Conservation (phyloP, 495 filamentous ascomycete species). For the Terfezia boudieri region DNA sequence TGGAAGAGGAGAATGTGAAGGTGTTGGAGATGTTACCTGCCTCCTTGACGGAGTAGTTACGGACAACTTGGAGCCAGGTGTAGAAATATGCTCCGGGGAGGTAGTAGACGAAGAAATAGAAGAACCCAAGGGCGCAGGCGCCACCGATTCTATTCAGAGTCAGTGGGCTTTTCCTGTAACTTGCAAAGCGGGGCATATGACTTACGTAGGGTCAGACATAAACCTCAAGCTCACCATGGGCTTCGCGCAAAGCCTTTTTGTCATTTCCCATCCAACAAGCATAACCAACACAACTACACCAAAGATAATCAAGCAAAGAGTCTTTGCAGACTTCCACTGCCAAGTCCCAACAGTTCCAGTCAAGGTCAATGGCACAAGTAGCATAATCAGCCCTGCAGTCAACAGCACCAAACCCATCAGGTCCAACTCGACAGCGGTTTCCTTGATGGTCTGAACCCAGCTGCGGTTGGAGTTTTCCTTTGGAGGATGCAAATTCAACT, state of each 20-base stretch:
- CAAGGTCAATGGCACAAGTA: constrained; percentile 39
- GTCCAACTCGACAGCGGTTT: constrained; percentile 33
- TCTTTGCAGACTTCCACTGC: constrained; percentile 20
- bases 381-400: constrained; percentile 32
- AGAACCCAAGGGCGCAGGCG: constrained; percentile 34
- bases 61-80: constrained; percentile 54
- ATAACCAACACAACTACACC: constrained; percentile 32
- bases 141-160: constrained; percentile 23
- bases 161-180: neutral
- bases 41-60: constrained; percentile 34
- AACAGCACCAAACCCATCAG: constrained; percentile 34
- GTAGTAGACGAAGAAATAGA: constrained; percentile 47
- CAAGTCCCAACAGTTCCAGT: constrained; percentile 23
- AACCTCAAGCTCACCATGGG: constrained; percentile 36
- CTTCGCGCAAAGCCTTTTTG: constrained; percentile 29
- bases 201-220: constrained; percentile 34
- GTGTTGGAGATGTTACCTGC: constrained; percentile 47
- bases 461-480: constrained; percentile 21
- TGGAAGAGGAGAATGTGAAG: constrained; percentile 46
- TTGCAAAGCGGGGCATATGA: neutral
- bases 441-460: constrained; percentile 20
- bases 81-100: constrained; percentile 44
- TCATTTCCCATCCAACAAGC: constrained; percentile 41
- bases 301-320: constrained; percentile 33
- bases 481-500: constrained; percentile 26